Evolutionary conservation across 148 eudicot genomes (phyloP).

Genomic region (Heliamphora exappendiculata): DNA sequence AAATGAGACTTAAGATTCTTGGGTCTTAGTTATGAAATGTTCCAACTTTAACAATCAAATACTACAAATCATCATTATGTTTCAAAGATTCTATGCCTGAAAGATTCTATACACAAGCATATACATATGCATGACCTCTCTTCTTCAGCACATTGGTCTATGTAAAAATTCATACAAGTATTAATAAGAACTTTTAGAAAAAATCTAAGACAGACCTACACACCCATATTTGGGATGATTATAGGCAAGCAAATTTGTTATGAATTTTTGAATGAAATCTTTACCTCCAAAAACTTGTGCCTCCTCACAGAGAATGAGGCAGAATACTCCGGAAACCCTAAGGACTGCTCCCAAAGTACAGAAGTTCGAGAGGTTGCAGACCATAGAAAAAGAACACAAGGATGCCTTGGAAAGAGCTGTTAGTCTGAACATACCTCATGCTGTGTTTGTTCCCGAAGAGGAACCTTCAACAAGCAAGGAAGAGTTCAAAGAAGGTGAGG

Average conservation of each 20-base stretch:
- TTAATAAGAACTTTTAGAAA: neutral
- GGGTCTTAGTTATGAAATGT: too few species aligned
- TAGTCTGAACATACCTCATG: constrained; percentile 77
- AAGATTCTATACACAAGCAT: neutral
- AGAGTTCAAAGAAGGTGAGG: constrained; percentile 7
- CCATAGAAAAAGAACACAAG: constrained; percentile 74
- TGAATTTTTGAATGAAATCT: neutral
- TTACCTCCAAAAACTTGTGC: neutral
- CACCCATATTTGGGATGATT: too few species aligned
- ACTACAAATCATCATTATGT: too few species aligned
- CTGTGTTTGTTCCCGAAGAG: constrained; percentile 30
- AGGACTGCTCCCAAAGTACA: constrained; percentile 62
- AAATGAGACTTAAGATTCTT: too few species aligned
- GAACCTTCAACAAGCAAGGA: constrained; percentile 16
- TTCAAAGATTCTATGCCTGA: too few species aligned
- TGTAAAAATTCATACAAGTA: neutral
- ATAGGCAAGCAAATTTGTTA: neutral
- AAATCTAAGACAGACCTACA: too few species aligned
- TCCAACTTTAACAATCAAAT: too few species aligned
- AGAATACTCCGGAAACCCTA: constrained; percentile 24
- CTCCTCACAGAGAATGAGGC: constrained; percentile 46
- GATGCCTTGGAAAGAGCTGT: constrained; percentile 87
- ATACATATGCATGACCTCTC: neutral
- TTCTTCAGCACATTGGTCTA: neutral
- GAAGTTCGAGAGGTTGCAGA: constrained; percentile 55